Evolutionary conservation across 371 early-diverging fungal species (phyloP), one percentile per base, ranked within the genome.

Genomic region (Zopfochytrium polystomum): DNA sequence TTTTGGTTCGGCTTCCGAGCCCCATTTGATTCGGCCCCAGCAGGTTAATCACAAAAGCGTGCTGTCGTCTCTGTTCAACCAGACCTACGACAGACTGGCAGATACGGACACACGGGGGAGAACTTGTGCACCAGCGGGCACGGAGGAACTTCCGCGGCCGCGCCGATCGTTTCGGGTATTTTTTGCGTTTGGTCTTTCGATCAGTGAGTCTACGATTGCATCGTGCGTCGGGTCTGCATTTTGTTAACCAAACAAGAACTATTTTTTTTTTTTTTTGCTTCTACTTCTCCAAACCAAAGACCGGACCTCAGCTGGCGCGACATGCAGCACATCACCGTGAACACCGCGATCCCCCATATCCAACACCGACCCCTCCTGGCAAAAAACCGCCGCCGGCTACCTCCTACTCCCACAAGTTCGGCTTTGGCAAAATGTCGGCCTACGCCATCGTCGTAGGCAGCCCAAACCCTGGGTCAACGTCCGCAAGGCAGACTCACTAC

Each of bases 131-230:
- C 87, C 13, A 71, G 77, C 49, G 59, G 67, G 13, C 97, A 96
- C 68, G 93, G 95, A 31, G 98, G 98, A 22, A 98, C 98, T 0
- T 95, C 95, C 2, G 98, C 98, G 1, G 97, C 98, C 1, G 97
- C 97, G 0, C 98, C 98, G 11, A 73, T 95, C 61, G 95, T 88
- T 5, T 91, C 93, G 0, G 98, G 93, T 43, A 81, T 96, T n/a
- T 86, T n/a, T 87, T 74, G 93, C 98, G 0, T 85, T 98, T 35
- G 95, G 87, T 0, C 73, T 96, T 18, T 87, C 88, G 20, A 68
- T 74, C 30, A 58, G n/a, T n/a, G n/a, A n/a, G n/a, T n/a, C n/a
- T n/a, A n/a, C n/a, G n/a, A n/a, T n/a, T n/a, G n/a, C n/a, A n/a
- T n/a, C n/a, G n/a, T n/a, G n/a, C n/a, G n/a, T n/a, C n/a, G n/a